Conservation (phyloP, 305 asterid genomes). For the Fraxinus ornus region DNA sequence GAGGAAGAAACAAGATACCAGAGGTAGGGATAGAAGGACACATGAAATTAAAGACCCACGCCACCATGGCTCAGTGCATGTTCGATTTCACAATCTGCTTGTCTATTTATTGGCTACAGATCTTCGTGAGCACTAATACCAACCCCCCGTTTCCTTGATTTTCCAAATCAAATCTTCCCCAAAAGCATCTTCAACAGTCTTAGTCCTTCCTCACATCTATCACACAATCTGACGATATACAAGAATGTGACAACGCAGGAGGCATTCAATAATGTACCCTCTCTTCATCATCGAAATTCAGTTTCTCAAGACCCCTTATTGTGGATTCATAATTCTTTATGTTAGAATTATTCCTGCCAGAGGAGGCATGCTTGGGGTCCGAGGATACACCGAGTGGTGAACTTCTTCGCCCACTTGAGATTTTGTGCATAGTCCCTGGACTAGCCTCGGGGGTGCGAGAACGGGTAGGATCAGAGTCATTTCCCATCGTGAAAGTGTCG, state of each 20-base stretch:
- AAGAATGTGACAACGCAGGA: constrained; percentile 11
- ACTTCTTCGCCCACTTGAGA: constrained; percentile 59
- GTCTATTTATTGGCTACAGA: constrained; percentile 10
- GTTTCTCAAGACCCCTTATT: constrained; percentile 66
- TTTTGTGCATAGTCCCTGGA: constrained; percentile 55
- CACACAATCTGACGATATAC: constrained; percentile 42
- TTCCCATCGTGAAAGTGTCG: constrained; percentile 53
- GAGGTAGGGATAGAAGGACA: not conserved
- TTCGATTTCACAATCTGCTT: not conserved
- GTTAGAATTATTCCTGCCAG: constrained; percentile 47
- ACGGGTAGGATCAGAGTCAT: constrained; percentile 64
- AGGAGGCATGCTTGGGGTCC: constrained; percentile 48
- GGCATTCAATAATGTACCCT: constrained; percentile 38
- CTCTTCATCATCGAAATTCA: constrained; percentile 68
- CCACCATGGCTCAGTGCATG: constrained; percentile 13
- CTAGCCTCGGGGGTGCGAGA: constrained; percentile 73
- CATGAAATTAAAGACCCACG: constrained; percentile 20
- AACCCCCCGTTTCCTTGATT: constrained; percentile 27
- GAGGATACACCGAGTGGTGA: constrained; percentile 65
- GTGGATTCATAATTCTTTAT: constrained; percentile 67
- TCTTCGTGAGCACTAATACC: constrained; percentile 16
- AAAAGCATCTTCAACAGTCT: constrained; percentile 27
- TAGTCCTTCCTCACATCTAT: constrained; percentile 30
- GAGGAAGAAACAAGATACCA: not conserved
- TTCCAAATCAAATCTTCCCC: constrained; percentile 31